phyloP scores from a whole-genome alignment of 768 basidiomycete genomes.

The Chlorophyllum brunneum region DNA sequence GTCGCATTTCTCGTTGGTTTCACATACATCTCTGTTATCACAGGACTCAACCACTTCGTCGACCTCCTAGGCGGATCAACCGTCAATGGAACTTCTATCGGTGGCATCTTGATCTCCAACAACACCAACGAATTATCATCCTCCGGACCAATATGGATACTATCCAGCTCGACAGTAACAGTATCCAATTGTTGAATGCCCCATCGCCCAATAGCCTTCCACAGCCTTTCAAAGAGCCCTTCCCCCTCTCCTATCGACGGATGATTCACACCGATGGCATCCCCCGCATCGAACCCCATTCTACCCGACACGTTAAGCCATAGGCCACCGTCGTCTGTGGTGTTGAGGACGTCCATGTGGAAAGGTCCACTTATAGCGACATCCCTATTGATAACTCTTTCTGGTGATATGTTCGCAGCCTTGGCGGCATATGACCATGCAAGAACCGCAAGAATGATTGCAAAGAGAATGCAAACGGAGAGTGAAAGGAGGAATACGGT shows the following conservation, averaged over 20 bases:
- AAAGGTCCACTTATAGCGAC: slow-evolving; percentile 60
- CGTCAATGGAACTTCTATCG: slow-evolving; percentile 54
- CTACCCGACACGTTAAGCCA: slow-evolving; percentile 56
- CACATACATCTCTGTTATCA: slow-evolving; percentile 49
- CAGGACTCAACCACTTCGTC: slow-evolving; percentile 51
- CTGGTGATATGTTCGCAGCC: slow-evolving; percentile 47
- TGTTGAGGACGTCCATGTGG: slow-evolving; percentile 56
- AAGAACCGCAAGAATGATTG: slow-evolving; percentile 44
- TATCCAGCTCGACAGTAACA: slow-evolving; percentile 53
- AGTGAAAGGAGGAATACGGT: slow-evolving; percentile 59
- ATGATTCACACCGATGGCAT: slow-evolving; percentile 51
- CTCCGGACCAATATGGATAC: slow-evolving; percentile 45
- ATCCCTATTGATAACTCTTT: slow-evolving; percentile 53
- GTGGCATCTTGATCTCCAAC: slow-evolving; percentile 40
- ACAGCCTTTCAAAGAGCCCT: slow-evolving; percentile 39
- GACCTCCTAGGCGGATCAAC: slow-evolving; percentile 45
- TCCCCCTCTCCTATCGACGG: slow-evolving; percentile 31
- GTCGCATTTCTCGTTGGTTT: slow-evolving; percentile 50
- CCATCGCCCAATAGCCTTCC: slow-evolving; percentile 70
- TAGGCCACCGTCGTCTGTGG: slow-evolving; percentile 52
- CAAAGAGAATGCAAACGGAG: slow-evolving; percentile 40
- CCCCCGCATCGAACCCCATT: slow-evolving; percentile 67
- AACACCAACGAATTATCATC: slow-evolving; percentile 38
- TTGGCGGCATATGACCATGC: slow-evolving; percentile 66
- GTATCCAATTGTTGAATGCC: slow-evolving; percentile 52